Percentiles rank a stretch among this genome's conserved stretches.
Conservation (phyloP, 768 basidiomycete genomes). For the Baorangia bicolor region DNA sequence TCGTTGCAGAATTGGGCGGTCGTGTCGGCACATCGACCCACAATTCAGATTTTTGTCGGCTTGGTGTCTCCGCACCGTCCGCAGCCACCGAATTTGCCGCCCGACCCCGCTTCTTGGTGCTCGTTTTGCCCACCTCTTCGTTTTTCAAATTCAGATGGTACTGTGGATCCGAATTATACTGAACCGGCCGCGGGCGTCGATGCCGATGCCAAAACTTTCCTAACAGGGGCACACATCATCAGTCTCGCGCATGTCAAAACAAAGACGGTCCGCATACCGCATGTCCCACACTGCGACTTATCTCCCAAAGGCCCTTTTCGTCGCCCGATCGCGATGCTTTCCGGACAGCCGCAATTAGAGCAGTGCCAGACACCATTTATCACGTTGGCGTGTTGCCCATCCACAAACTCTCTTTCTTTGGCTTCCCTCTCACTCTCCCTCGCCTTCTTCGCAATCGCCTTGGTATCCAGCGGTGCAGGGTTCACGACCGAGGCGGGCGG, state of each 20-base stretch:
- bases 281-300: conserved; percentile 89
- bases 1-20: conserved; percentile 31
- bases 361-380: conserved; percentile 93
- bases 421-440: conserved; percentile 81
- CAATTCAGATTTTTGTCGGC: conserved; percentile 37
- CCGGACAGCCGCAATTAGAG: conserved; percentile 91
- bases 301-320: conserved; percentile 89
- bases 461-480: conserved; percentile 44
- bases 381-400: conserved; percentile 78
- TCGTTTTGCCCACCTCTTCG: conserved; percentile 58
- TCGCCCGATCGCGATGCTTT: conserved; percentile 78
- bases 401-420: conserved; percentile 79
- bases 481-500: conserved; percentile 42
- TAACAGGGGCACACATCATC: conserved; percentile 27
- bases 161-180: conserved; percentile 75
- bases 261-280: conserved; percentile 56
- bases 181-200: conserved; percentile 74
- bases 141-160: conserved; percentile 58
- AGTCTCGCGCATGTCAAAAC: conserved; percentile 3
- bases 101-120: conserved; percentile 50
- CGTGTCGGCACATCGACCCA: conserved; percentile 36
- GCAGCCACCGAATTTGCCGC: conserved; percentile 22
- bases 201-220: conserved; percentile 92
- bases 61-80: conserved; percentile 56
- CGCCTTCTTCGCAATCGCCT: conserved; percentile 54